Evolutionary conservation across 1,284 basidiomycete genomes (phyloP), one percentile per base, ranked within the genome.

Genomic region (Leccinum idahoense): DNA sequence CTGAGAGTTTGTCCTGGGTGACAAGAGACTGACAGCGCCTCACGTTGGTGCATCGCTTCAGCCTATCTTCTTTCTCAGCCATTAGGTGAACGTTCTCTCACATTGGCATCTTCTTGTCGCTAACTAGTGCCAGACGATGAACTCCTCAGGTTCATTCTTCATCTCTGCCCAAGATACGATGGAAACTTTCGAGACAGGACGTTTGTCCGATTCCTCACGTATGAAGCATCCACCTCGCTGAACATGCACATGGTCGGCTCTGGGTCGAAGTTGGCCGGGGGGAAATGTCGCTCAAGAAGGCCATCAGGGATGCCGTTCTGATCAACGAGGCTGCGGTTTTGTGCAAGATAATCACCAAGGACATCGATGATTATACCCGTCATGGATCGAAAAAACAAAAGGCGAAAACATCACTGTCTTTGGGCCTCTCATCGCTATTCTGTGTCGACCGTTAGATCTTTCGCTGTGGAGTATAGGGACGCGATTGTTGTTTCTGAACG

Each of bases 391-490:
- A 35, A 35, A 51, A 5, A n/a, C 65, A 37, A 12, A 41, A 64
- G 15, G 23, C 35, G 12, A 18, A 7, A 46, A 10, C 4, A 18
- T 57, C 26, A 3, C 26, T 3, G 54, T 55, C 7, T 65, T 57
- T 39, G 90, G 89, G 1, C 82, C 90, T 69, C 81, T 91, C 3
- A 79, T 87, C 63, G 74, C 86, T 2, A 82, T 87, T 54, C 82
- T 83, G 23, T 84, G 84, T 14, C 79, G 80, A 26, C 82, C 87
- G 60, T 74, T 96, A 44, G 94, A 97, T 74, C 81, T 85, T 63
- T 85, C 89, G 0, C 76, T 97, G 60, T 93, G 92, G 87, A 87
- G 86, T 68, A 84, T 94, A 57, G 95, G 94, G 6, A 35, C 32
- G 32, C 35, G 4, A 35, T 35, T 35, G 32, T 35, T 35, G 10